Base-by-base conservation (phyloP, 192 early-diverging fungal species). In the Coemansia sp. region DNA sequence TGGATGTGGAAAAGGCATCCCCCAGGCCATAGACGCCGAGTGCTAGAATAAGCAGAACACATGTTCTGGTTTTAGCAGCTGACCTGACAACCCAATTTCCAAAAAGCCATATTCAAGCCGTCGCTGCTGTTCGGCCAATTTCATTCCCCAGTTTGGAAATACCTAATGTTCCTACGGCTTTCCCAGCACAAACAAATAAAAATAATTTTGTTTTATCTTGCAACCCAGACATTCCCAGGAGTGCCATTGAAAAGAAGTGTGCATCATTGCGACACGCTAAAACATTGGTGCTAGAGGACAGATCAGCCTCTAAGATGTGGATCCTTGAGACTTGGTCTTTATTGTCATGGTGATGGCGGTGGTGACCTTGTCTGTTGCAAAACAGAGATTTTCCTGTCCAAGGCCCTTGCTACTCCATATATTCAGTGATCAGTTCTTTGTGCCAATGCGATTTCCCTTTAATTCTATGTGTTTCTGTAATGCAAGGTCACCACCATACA, bases 401-500 rank as follows among this genome's bases (percentile, higher is more conserved):
- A 12, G 22, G 12, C 49, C 32, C 22, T 26, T 22, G 18, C 21
- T 22, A 22, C 12, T 8, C 22, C 22, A 22, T 48, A 6, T 22
- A 1, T 22, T 6, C 49, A 7, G 49, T 32, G 2, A 32, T 32
- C 32, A 32, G 22, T 19, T 21, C 49, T 52, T 52, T 52, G 49
- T 52, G 49, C 6, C 8, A 8, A 26, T 52, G 12, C 19, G 6
- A 32, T 22, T 2, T 49, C 1, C 15, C 47, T 49, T 49, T 52
- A 52, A 52, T 52, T 52, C 39, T 36, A 36, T 18, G 5, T 58
- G 26, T 21, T 58, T 58, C 56, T 40, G 32, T 41, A 58, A 58
- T 58, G 56, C 56, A 58, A 58, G 56, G 56, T 58, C 56, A 58
- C 56, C 56, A 41, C 56, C 56, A 58, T 58, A 36, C 56, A 58